Conservation (phyloP, 108 stramenopile species). For the Seminavis robusta region DNA sequence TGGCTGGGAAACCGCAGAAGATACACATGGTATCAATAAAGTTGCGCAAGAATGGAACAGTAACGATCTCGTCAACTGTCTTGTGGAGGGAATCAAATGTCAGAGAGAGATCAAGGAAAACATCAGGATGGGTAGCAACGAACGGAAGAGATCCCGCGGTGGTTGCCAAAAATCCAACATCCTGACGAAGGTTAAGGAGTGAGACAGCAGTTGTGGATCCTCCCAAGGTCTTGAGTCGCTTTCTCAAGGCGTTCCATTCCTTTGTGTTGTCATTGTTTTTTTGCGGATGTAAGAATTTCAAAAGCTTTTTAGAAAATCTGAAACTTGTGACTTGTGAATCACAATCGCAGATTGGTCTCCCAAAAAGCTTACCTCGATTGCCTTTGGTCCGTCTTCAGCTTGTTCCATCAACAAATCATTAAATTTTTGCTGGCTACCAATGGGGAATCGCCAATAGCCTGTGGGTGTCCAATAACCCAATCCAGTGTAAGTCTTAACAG, state of each 20-base stretch:
- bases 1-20: constrained; percentile 93
- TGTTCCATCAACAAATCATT: constrained; percentile 79
- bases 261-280: too few relatives aligned
- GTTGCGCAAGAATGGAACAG: constrained; percentile 87
- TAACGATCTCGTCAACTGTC: constrained; percentile 88
- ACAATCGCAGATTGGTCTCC: not conserved
- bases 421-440: constrained; percentile 67
- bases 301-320: not conserved
- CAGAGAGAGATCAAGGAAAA: constrained; percentile 79
- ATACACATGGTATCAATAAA: constrained; percentile 94
- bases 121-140: constrained; percentile 84
- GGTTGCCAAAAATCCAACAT: constrained; percentile 87
- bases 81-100: constrained; percentile 87
- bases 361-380: constrained; percentile 43
- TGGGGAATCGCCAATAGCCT: constrained; percentile 89
- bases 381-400: constrained; percentile 81
- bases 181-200: constrained; percentile 80
- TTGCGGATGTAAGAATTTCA: too few relatives aligned
- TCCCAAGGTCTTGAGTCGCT: constrained; percentile 78
- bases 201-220: constrained; percentile 85
- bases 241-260: constrained; percentile 82
- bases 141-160: constrained; percentile 85
- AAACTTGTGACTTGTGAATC: not conserved
- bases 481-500: constrained; percentile 88
- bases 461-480: constrained; percentile 86